These are phyloP conservation scores for Eutypella sp. DNA, from an alignment of 2,329 filamentous ascomycete species.

Conservation along the genomic window DNA sequence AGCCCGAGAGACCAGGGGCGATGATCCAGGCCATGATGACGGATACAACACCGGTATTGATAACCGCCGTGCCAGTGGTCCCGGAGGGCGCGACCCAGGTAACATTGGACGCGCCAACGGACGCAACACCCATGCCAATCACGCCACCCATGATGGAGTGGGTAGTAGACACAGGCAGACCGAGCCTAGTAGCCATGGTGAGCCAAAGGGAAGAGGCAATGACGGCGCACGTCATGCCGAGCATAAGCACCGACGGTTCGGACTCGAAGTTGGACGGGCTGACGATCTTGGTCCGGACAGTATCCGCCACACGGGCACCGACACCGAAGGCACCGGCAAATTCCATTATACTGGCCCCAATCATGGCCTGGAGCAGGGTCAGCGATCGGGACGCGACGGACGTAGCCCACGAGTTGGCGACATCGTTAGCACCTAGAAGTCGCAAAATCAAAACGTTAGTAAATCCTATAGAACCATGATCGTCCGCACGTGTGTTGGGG, in stretches of 20 bases:
- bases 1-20: conserved; percentile 50
- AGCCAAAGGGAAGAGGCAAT: conserved; percentile 50
- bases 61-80: conserved; percentile 25
- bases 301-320: conserved; percentile 55
- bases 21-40: conserved; percentile 59
- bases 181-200: conserved; percentile 49
- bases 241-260: conserved; percentile 49
- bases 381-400: conserved; percentile 66
- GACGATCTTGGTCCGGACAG: conserved; percentile 58
- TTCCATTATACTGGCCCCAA: conserved; percentile 55
- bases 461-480: not conserved
- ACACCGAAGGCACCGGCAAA: conserved; percentile 57
- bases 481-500: not conserved
- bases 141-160: conserved; percentile 57
- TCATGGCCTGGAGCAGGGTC: conserved; percentile 55
- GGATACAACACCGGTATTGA: conserved; percentile 49
- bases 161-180: conserved; percentile 57
- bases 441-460: conserved; percentile 2
- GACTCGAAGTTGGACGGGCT: conserved; percentile 37
- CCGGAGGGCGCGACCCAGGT: conserved; percentile 46
- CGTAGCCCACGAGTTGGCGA: conserved; percentile 73
- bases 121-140: conserved; percentile 54
- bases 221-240: conserved; percentile 54
- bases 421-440: conserved; percentile 51
- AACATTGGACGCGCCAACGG: conserved; percentile 45